Conservation (phyloP, 805 yeast species). For the Kregervanrija pseudodelftensis region DNA sequence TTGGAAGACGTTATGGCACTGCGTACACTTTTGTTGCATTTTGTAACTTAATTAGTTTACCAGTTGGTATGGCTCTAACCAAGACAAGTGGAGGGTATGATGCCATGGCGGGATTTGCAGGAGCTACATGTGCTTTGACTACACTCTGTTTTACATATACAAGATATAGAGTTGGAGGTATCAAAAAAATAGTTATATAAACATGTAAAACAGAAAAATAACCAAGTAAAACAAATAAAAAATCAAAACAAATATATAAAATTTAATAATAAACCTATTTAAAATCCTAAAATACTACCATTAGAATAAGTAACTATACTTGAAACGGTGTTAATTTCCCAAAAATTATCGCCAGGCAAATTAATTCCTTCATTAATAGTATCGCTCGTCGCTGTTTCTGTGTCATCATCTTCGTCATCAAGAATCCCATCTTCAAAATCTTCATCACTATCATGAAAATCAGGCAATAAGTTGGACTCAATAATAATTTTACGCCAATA, state of each 20-base stretch:
- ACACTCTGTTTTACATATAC: conserved; percentile 15
- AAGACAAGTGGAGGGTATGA: conserved; percentile 25
- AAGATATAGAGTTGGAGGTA: conserved; percentile 21
- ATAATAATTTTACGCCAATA: conserved; percentile 23
- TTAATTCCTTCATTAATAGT: conserved; percentile 3
- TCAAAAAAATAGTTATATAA: too few species aligned
- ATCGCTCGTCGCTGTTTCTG: neutral
- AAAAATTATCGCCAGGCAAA: conserved; percentile 13
- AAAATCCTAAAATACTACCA: conserved; percentile 23
- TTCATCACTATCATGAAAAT: conserved; percentile 9
- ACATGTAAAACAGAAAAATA: too few species aligned
- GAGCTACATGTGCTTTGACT: conserved; percentile 21
- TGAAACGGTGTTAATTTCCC: conserved; percentile 22
- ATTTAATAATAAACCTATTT: neutral
- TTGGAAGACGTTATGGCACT: conserved; percentile 68
- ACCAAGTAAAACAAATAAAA: too few species aligned
- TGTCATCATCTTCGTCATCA: conserved; percentile 2
- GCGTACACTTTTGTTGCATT: conserved; percentile 45
- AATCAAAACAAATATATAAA: neutral
- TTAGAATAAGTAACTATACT: conserved; percentile 21
- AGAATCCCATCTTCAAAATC: too few species aligned
- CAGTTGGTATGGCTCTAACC: conserved; percentile 32
- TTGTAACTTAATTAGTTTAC: conserved; percentile 39
- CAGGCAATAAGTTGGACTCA: conserved; percentile 17
- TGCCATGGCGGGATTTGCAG: conserved; percentile 28